phyloP scores from a whole-genome alignment of 345 rosid species.

The Brassica juncea region DNA sequence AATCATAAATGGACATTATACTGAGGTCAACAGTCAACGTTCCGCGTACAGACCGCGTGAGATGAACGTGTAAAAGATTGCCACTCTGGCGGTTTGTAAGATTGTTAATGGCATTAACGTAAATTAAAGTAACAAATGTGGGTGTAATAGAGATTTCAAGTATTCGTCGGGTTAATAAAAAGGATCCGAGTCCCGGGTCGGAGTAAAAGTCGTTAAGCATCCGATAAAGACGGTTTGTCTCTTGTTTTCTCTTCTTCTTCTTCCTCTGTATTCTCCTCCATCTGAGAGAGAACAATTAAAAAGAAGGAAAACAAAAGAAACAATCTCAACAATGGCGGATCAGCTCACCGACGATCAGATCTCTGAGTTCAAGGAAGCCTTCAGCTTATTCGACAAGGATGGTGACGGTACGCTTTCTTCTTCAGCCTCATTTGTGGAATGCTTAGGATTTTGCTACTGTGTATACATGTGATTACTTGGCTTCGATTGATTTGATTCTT shows the following conservation, averaged over 20 bases:
- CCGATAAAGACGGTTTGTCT: conserved; percentile 38
- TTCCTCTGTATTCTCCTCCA: conserved; percentile 22
- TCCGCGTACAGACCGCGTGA: conserved; percentile 59
- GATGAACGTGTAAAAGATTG: conserved; percentile 26
- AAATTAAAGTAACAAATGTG: neutral
- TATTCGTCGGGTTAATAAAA: neutral
- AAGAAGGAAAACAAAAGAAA: neutral
- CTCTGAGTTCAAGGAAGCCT: conserved; percentile 7
- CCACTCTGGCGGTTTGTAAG: conserved; percentile 9
- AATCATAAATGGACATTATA: too few relatives aligned
- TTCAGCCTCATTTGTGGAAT: neutral
- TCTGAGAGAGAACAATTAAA: neutral
- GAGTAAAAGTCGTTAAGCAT: conserved; percentile 22
- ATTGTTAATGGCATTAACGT: neutral
- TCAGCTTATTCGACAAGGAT: neutral
- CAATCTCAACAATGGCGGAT: neutral
- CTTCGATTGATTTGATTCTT: neutral
- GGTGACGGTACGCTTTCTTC: neutral
- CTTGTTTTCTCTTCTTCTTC: conserved; percentile 13
- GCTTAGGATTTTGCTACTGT: neutral
- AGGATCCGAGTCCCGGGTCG: conserved; percentile 1
- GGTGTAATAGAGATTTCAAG: neutral
- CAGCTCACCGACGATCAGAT: conserved; percentile 5
- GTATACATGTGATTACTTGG: neutral
- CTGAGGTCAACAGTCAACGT: conserved; percentile 14